These are phyloP conservation scores for Saccharomyces hybrid DNA, from an alignment of 1,139 yeast species.

Conservation along the genomic window DNA sequence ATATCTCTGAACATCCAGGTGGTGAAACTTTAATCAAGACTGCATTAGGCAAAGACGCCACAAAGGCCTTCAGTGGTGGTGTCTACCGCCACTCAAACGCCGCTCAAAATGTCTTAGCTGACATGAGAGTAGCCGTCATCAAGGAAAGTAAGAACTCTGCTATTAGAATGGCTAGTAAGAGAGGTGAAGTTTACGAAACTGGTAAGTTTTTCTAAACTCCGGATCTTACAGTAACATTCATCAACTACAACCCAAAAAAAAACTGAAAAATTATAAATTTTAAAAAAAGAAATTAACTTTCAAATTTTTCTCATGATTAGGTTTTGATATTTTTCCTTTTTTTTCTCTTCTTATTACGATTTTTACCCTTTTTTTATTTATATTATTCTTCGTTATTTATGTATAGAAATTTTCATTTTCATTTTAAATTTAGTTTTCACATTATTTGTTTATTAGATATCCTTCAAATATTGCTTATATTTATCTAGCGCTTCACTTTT, in stretches of 20 bases:
- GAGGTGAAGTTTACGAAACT: constrained; percentile 29
- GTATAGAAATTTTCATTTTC: not conserved
- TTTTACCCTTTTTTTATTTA: not conserved
- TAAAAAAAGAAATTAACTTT: not conserved
- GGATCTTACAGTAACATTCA: not conserved
- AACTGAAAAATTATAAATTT: not conserved
- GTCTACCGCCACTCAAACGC: constrained; percentile 96
- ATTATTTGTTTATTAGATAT: not conserved
- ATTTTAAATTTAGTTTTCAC: not conserved
- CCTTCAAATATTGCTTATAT: too few species aligned
- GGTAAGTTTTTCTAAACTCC: constrained; percentile 6
- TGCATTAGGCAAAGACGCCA: constrained; percentile 91
- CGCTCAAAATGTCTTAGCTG: constrained; percentile 90
- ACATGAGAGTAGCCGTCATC: constrained; percentile 92
- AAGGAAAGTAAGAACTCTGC: constrained; percentile 48
- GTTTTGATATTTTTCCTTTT: not conserved
- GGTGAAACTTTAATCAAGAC: constrained; percentile 83
- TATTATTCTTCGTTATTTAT: not conserved
- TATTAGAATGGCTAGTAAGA: constrained; percentile 29
- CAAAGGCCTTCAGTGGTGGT: constrained; percentile 96
- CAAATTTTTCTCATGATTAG: not conserved
- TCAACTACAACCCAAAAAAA: not conserved
- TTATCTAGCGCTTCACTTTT: too few species aligned
- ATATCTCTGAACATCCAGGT: constrained; percentile 94
- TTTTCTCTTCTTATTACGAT: constrained; percentile 1